Evolutionary conservation across 1,284 basidiomycete genomes (phyloP).

Genomic region (Ustilago cynodontis): DNA sequence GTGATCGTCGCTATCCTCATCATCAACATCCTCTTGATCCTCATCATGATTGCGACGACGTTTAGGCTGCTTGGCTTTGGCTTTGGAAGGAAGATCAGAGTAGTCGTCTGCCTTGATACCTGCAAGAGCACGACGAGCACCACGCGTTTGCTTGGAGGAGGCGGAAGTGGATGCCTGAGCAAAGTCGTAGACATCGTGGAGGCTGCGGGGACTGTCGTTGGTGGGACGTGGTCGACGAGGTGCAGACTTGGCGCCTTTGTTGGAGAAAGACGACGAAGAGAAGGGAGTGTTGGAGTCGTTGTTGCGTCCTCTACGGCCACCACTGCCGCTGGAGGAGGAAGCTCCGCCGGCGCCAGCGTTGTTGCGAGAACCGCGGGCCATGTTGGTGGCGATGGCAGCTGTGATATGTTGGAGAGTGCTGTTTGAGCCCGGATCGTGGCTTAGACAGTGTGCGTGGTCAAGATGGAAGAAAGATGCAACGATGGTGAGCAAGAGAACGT

Average conservation of each 20-base stretch:
- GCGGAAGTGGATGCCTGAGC: constrained; percentile 37
- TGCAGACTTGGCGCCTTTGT: constrained; percentile 15
- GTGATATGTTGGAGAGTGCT: background rate
- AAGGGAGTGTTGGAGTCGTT: constrained; percentile 21
- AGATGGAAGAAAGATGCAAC: background rate
- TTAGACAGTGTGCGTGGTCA: background rate
- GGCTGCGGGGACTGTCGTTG: constrained; percentile 9
- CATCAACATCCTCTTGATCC: constrained; percentile 27
- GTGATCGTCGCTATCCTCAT: constrained; percentile 18
- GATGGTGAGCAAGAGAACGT: background rate
- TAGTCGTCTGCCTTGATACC: constrained; percentile 41
- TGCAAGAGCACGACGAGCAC: constrained; percentile 31
- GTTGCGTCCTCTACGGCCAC: constrained; percentile 16
- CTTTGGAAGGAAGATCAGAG: constrained; percentile 36
- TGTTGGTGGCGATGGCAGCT: background rate
- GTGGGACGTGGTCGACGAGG: constrained; percentile 18
- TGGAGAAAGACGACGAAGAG: constrained; percentile 33
- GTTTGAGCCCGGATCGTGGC: background rate
- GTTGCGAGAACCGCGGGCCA: background rate
- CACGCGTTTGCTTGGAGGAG: constrained; percentile 27
- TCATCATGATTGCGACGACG: constrained; percentile 8
- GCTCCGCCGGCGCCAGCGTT: background rate
- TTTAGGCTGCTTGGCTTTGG: constrained; percentile 30
- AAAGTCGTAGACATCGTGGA: constrained; percentile 38
- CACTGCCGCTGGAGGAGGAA: constrained; percentile 10